Evolutionary conservation across 2,329 filamentous ascomycete genomes (phyloP).

Genomic region (Aspergillus ruber): DNA sequence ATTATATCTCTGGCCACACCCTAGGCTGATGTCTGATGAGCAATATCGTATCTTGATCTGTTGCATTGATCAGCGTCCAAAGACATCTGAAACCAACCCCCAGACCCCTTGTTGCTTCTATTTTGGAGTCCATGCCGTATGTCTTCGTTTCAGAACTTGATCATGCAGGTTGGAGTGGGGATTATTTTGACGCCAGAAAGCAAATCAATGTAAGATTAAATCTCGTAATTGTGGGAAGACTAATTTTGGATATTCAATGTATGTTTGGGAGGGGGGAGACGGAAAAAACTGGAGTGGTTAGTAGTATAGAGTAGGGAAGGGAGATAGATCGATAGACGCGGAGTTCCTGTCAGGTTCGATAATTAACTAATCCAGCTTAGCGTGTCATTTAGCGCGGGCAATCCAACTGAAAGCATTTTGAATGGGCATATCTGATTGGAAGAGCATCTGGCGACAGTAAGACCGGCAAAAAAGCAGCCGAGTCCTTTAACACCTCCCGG

Average conservation of each 20-base stretch:
- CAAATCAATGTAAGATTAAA: constrained; percentile 2
- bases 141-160: background rate
- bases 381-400: background rate
- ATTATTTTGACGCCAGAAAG: background rate
- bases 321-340: background rate
- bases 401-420: background rate
- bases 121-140: background rate
- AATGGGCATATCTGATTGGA: background rate
- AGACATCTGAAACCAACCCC: background rate
- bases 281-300: background rate
- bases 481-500: background rate
- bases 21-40: background rate
- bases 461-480: background rate
- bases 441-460: background rate
- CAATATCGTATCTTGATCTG: background rate
- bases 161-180: constrained; percentile 7
- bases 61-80: background rate
- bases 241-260: constrained; percentile 1
- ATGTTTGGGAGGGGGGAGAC: background rate
- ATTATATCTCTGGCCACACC: background rate
- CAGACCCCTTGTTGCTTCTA: background rate
- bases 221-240: constrained; percentile 1
- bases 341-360: background rate
- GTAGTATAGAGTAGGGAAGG: constrained; percentile 1
- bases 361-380: background rate